phyloP scores from a whole-genome alignment of 257 asterid species.

The Penstemon barbatus region DNA sequence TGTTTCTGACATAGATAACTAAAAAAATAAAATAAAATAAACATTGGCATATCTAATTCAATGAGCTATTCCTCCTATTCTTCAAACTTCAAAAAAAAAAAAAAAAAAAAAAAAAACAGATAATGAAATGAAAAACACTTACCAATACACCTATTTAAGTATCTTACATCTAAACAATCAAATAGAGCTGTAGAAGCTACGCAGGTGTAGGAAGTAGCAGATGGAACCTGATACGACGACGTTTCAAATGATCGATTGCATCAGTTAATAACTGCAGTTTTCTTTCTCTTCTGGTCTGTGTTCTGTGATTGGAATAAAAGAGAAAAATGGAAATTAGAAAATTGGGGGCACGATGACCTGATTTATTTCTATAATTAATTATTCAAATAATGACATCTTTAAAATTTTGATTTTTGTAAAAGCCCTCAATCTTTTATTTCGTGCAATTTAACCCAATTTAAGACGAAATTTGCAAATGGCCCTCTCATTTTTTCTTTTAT shows the following conservation, averaged over 20 bases:
- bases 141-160: neutral
- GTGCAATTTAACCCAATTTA: neutral
- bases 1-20: neutral
- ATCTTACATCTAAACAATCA: neutral
- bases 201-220: neutral
- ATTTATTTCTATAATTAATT: slow-evolving; percentile 22
- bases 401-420: no score
- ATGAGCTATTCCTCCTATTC: no score
- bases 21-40: no score
- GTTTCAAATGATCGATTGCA: slow-evolving; percentile 40
- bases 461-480: neutral
- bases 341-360: slow-evolving; percentile 38
- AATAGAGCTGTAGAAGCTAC: slow-evolving; percentile 26
- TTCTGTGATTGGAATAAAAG: slow-evolving; percentile 29
- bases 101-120: slow-evolving; percentile 9
- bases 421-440: neutral
- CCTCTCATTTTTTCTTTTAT: no score
- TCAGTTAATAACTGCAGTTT: slow-evolving; percentile 21
- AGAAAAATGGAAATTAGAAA: slow-evolving; percentile 17
- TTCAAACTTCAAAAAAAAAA: neutral
- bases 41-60: no score
- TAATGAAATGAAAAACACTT: neutral
- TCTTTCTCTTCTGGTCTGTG: slow-evolving; percentile 8
- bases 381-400: neutral
- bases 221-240: slow-evolving; percentile 41